Evolutionary conservation across 441 rosid genomes (phyloP).

Genomic region (Populus trichocarpa): DNA sequence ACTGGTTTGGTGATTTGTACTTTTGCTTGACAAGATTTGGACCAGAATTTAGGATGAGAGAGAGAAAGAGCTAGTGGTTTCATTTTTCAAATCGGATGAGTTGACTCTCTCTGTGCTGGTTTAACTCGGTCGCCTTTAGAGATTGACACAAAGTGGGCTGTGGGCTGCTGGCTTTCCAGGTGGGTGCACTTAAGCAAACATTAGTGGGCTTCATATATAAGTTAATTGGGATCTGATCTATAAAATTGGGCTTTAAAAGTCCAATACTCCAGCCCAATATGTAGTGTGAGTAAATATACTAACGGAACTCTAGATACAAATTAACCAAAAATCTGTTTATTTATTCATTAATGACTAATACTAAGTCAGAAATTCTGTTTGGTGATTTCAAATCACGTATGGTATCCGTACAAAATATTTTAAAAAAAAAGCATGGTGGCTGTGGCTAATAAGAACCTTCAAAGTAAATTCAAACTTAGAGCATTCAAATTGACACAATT

Average conservation of each 20-base stretch:
- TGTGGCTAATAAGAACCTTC: too few relatives aligned
- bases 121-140: not conserved
- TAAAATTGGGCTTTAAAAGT: not conserved
- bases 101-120: slow-evolving; percentile 3
- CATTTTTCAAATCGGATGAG: slow-evolving; percentile 13
- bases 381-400: too few relatives aligned
- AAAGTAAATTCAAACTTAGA: too few relatives aligned
- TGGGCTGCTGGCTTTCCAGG: not conserved
- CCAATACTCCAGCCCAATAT: not conserved
- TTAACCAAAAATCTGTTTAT: not conserved
- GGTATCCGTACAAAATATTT: too few relatives aligned
- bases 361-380: too few relatives aligned
- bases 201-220: too few relatives aligned
- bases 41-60: not conserved
- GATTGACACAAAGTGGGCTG: not conserved
- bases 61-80: not conserved
- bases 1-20: not conserved
- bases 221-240: not conserved
- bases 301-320: not conserved
- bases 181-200: too few relatives aligned
- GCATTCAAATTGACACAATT: too few relatives aligned
- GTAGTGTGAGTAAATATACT: too few relatives aligned
- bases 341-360: too few relatives aligned
- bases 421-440: too few relatives aligned
- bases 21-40: not conserved